Conservation (phyloP, 345 rosid species). For the Ceriops tagal region DNA sequence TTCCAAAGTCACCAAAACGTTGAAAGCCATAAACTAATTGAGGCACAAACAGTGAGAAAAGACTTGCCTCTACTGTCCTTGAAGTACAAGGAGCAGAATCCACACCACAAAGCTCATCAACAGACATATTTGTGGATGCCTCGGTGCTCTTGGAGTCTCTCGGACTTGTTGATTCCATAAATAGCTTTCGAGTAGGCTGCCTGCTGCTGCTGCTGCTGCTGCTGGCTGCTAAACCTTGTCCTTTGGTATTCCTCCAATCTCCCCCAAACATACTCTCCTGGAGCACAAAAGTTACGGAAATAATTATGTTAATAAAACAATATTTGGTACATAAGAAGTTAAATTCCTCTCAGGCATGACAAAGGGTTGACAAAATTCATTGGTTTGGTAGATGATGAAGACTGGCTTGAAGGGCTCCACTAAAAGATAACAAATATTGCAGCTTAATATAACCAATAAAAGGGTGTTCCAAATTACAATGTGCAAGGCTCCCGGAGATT, state of each 20-base stretch:
- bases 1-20: background rate
- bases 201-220: conserved; percentile 79
- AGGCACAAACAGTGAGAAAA: background rate
- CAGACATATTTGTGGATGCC: conserved; percentile 43
- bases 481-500: too few relatives aligned
- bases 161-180: conserved; percentile 50
- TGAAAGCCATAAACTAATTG: background rate
- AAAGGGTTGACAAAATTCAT: too few relatives aligned
- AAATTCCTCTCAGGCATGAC: too few relatives aligned
- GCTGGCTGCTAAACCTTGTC: conserved; percentile 54
- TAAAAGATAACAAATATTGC: too few relatives aligned
- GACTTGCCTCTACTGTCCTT: conserved; percentile 67
- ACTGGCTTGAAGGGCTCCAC: too few relatives aligned
- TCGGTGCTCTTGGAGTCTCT: conserved; percentile 73
- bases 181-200: conserved; percentile 64
- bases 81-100: conserved; percentile 84
- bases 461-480: too few relatives aligned
- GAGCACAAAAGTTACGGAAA: background rate
- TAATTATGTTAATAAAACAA: too few relatives aligned
- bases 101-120: conserved; percentile 62
- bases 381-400: too few relatives aligned
- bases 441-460: too few relatives aligned
- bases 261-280: conserved; percentile 64
- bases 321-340: too few relatives aligned
- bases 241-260: conserved; percentile 78